Evolutionary conservation across 2,329 filamentous ascomycete species (phyloP).

Genomic region (Fusarium sp.): DNA sequence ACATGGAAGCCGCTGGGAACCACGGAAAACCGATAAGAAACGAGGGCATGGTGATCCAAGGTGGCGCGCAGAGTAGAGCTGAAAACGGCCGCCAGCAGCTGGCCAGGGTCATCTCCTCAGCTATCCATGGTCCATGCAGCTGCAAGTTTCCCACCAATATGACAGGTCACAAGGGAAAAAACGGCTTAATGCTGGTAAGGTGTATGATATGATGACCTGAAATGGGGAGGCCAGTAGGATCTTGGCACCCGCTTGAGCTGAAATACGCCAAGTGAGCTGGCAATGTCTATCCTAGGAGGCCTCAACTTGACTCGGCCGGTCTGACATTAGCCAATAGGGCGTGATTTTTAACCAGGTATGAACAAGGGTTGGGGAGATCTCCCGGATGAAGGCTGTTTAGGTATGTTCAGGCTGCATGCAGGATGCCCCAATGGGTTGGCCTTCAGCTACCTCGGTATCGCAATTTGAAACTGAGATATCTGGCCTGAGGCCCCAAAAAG

Average conservation of each 20-base stretch:
- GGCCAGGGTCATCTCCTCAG: background rate
- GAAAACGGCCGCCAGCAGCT: background rate
- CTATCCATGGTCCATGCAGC: background rate
- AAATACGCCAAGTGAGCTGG: background rate
- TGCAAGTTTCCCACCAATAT: background rate
- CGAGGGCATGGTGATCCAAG: background rate
- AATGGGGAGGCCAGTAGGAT: background rate
- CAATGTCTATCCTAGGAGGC: background rate
- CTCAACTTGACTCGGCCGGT: background rate
- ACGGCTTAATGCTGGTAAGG: background rate
- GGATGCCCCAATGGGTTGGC: background rate
- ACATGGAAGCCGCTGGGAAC: background rate
- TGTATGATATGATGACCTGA: background rate
- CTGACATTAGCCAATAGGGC: background rate
- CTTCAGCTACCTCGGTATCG: background rate
- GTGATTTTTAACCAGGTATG: background rate
- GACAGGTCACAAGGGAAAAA: background rate
- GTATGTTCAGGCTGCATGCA: background rate
- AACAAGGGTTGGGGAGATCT: background rate
- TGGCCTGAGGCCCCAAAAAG: background rate
- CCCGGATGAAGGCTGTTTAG: background rate
- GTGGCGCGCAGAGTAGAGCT: background rate
- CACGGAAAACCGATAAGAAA: background rate
- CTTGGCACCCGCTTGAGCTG: background rate
- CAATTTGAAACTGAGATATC: background rate